A percentile compares a stretch with the other conserved stretches of the same genome.
Conservation (phyloP, 306 rosid species). For the Cucumis melo region DNA sequence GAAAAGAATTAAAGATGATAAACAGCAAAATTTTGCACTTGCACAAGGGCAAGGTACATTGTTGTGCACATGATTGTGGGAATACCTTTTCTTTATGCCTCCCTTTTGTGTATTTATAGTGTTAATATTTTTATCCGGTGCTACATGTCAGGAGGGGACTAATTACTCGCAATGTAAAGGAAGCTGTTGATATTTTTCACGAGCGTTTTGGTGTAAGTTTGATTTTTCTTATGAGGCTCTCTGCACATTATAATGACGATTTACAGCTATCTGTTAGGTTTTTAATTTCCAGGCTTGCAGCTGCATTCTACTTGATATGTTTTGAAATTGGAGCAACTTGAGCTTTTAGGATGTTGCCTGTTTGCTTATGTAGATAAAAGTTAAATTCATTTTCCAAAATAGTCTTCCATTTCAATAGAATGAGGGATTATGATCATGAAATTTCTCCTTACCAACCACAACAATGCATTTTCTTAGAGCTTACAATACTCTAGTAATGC, state of each 20-base stretch:
- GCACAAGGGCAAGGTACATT: neutral
- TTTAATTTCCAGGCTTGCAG: neutral
- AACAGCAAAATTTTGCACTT: neutral
- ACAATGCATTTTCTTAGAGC: neutral
- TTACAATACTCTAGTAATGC: neutral
- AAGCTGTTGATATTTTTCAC: conserved; percentile 73
- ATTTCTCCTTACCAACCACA: neutral
- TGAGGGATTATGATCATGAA: neutral
- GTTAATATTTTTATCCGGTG: neutral
- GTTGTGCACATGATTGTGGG: neutral
- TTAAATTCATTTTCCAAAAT: neutral
- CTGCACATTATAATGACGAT: neutral
- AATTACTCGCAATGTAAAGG: conserved; percentile 67
- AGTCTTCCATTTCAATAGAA: neutral
- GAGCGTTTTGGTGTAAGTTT: conserved; percentile 57
- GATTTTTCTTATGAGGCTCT: neutral
- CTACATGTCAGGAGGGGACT: conserved; percentile 50
- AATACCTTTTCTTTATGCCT: neutral
- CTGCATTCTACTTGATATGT: neutral
- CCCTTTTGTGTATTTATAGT: neutral
- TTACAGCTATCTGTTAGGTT: neutral
- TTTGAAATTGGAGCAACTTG: neutral
- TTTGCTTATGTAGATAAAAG: neutral
- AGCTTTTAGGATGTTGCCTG: neutral
- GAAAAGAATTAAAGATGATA: neutral